Percentiles rank a stretch among this genome's conserved stretches.
Evolutionary conservation across 2,329 filamentous ascomycete species (phyloP).

Genomic region (Alternaria hordeiaustralica): DNA sequence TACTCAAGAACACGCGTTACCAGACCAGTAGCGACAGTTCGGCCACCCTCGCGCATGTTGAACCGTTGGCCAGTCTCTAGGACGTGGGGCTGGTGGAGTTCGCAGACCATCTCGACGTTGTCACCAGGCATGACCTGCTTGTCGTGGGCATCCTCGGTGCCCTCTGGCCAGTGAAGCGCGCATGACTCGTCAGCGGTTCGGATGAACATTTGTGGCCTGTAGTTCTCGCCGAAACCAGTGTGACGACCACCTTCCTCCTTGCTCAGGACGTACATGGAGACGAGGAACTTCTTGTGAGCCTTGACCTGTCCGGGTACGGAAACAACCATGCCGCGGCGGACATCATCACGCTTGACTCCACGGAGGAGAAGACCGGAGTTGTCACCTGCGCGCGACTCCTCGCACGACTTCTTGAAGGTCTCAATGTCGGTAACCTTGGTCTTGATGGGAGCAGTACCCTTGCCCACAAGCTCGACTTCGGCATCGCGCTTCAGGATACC

Average conservation of each 20-base stretch:
- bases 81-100: slow-evolving; percentile 83
- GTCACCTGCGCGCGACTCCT: slow-evolving; percentile 93
- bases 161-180: slow-evolving; percentile 85
- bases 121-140: slow-evolving; percentile 98
- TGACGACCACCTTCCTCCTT: slow-evolving; percentile 99
- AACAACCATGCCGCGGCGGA: slow-evolving; percentile 93
- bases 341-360: slow-evolving; percentile 94
- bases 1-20: slow-evolving; percentile 48
- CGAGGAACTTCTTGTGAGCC: slow-evolving; percentile 88
- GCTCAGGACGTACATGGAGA: slow-evolving; percentile 94
- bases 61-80: slow-evolving; percentile 93
- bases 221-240: slow-evolving; percentile 94
- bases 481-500: slow-evolving; percentile 91
- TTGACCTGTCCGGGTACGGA: slow-evolving; percentile 82
- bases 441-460: slow-evolving; percentile 82
- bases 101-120: slow-evolving; percentile 96
- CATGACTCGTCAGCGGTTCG: slow-evolving; percentile 83
- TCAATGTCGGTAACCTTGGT: slow-evolving; percentile 99
- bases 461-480: slow-evolving; percentile 94
- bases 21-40: slow-evolving; percentile 55
- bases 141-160: slow-evolving; percentile 70
- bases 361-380: slow-evolving; percentile 97
- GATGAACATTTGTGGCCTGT: slow-evolving; percentile 95
- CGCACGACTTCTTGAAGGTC: slow-evolving; percentile 99
- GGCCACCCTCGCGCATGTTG: slow-evolving; percentile 97